Conservation (phyloP, 2,329 filamentous ascomycete species). For the Chalaropsis ovoidea region DNA sequence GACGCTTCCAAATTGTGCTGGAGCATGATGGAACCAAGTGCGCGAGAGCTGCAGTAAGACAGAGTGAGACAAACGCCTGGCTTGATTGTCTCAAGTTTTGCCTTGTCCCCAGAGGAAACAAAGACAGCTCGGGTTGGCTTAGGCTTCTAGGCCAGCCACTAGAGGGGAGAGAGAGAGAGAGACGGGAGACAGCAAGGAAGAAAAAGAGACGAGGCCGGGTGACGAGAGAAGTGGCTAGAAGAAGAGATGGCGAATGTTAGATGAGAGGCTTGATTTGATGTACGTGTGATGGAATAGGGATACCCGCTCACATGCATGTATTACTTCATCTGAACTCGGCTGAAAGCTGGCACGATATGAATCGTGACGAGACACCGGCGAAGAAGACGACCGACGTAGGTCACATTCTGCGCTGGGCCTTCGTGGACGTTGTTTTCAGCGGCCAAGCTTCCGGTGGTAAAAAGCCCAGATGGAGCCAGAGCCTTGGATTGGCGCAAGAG, state of each 20-base stretch:
- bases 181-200: not conserved
- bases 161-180: not conserved
- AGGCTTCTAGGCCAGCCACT: not conserved
- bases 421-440: not conserved
- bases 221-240: not conserved
- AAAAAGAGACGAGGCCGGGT: not conserved
- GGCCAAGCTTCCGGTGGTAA: constrained; percentile 4
- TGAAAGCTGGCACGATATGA: not conserved
- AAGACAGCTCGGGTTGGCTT: not conserved
- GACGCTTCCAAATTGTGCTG: not conserved
- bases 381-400: not conserved
- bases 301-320: not conserved
- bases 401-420: not conserved
- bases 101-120: not conserved
- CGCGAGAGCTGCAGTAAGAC: not conserved
- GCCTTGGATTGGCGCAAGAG: not conserved
- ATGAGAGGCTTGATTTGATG: constrained; percentile 5
- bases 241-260: constrained; percentile 12
- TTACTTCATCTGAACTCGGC: constrained; percentile 7
- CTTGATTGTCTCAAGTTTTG: not conserved
- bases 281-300: not conserved
- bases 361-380: not conserved
- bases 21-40: not conserved
- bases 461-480: not conserved
- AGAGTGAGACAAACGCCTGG: not conserved